These are phyloP conservation scores for Metarhizium sp. DNA, from an alignment of 2,329 filamentous ascomycete genomes.

Conservation along the genomic window DNA sequence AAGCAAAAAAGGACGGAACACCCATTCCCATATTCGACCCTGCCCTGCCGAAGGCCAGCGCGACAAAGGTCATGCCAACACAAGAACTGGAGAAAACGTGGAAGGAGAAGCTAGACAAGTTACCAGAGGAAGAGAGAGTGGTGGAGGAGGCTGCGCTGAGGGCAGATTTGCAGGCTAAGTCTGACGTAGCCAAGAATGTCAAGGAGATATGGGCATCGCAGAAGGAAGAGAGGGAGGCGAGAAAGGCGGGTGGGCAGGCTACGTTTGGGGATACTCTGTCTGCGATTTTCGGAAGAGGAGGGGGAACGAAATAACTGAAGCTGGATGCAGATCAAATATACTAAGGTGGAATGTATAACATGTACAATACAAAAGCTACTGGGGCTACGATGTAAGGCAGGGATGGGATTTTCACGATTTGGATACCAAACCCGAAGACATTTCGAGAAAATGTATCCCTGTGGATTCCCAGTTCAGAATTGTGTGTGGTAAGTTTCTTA, in stretches of 20 bases:
- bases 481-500: too few species aligned
- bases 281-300: slow-evolving; percentile 18
- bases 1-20: slow-evolving; percentile 54
- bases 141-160: slow-evolving; percentile 55
- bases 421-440: too few species aligned
- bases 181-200: slow-evolving; percentile 48
- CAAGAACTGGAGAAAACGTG: slow-evolving; percentile 41
- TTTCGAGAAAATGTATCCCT: too few species aligned
- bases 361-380: not conserved
- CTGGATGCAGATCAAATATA: not conserved
- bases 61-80: slow-evolving; percentile 19
- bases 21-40: slow-evolving; percentile 51
- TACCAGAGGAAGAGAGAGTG: slow-evolving; percentile 47
- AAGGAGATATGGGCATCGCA: slow-evolving; percentile 45
- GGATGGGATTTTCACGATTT: too few species aligned
- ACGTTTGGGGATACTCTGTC: slow-evolving; percentile 21
- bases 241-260: slow-evolving; percentile 20
- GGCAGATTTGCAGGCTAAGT: slow-evolving; percentile 52
- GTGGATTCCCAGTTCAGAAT: too few species aligned
- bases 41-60: slow-evolving; percentile 32
- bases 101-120: slow-evolving; percentile 46
- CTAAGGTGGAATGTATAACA: not conserved
- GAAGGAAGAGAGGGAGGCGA: slow-evolving; percentile 45
- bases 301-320: not conserved
- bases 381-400: too few species aligned